Conservation (phyloP, 2,329 filamentous ascomycete species). For the Tolypocladium capitatum region DNA sequence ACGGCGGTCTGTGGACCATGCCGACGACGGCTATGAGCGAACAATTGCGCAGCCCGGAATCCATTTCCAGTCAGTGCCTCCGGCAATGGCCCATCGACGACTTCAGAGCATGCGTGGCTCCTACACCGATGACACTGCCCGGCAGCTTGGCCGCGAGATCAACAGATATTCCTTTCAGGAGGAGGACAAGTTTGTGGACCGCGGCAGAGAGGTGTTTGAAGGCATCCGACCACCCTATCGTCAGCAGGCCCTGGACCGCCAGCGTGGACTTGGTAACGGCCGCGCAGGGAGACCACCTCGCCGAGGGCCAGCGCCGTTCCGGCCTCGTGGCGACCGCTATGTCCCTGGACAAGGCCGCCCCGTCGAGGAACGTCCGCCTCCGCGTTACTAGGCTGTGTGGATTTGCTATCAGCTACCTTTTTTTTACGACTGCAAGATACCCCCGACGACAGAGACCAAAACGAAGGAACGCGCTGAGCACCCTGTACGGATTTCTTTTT, state of each 20-base stretch:
- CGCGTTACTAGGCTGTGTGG: not conserved
- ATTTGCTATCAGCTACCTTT: too few relatives aligned
- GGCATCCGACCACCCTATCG: conserved; percentile 48
- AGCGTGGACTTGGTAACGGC: conserved; percentile 17
- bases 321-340: conserved; percentile 9
- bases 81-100: conserved; percentile 43
- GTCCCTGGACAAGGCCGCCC: conserved; percentile 5
- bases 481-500: not conserved
- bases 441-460: not conserved
- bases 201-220: conserved; percentile 56
- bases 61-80: not conserved
- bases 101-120: conserved; percentile 41
- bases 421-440: not conserved
- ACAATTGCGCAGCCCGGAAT: not conserved
- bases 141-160: conserved; percentile 34
- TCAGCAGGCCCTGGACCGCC: conserved; percentile 24
- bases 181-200: conserved; percentile 52
- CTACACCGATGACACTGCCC: conserved; percentile 27
- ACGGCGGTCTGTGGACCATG: not conserved
- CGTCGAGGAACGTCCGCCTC: conserved; percentile 6
- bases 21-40: not conserved
- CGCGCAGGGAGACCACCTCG: conserved; percentile 15
- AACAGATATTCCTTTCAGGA: conserved; percentile 65
- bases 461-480: not conserved
- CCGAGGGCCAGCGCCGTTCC: conserved; percentile 9